These are phyloP conservation scores for Chalaropsis ovoidea DNA, from an alignment of 2,329 filamentous ascomycete species.

Conservation along the genomic window DNA sequence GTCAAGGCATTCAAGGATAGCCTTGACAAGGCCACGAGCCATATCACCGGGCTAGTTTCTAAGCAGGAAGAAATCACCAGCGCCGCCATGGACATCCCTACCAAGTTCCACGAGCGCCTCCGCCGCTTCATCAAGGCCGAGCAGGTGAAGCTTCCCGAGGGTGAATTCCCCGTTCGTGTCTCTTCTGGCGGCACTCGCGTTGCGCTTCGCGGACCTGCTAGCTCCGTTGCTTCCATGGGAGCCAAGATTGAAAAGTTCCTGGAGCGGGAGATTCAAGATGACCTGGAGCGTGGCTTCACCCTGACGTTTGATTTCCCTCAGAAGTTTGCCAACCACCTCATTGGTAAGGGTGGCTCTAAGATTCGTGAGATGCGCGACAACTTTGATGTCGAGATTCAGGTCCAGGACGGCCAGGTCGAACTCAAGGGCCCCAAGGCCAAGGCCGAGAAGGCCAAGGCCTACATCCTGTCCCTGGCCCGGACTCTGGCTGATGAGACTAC, in stretches of 20 bases:
- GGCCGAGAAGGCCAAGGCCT: conserved; percentile 71
- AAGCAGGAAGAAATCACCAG: conserved; percentile 48
- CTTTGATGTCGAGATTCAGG: conserved; percentile 68
- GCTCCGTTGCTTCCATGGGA: conserved; percentile 60
- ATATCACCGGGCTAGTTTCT: conserved; percentile 48
- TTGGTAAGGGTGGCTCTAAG: conserved; percentile 57
- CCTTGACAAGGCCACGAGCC: conserved; percentile 46
- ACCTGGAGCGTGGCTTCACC: conserved; percentile 84
- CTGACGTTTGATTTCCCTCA: conserved; percentile 86
- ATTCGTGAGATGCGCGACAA: conserved; percentile 56
- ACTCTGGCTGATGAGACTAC: conserved; percentile 86
- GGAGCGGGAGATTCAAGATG: conserved; percentile 79
- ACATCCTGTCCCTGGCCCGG: conserved; percentile 69
- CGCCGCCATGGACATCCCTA: conserved; percentile 43
- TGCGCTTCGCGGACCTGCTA: conserved; percentile 65
- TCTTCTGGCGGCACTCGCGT: conserved; percentile 51
- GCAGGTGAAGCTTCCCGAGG: conserved; percentile 42
- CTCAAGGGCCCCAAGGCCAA: conserved; percentile 94
- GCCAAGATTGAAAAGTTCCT: conserved; percentile 69
- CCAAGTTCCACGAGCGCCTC: conserved; percentile 53
- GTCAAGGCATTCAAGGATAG: conserved; percentile 50
- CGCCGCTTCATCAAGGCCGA: conserved; percentile 55
- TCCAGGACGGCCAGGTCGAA: conserved; percentile 88
- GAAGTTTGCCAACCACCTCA: conserved; percentile 80
- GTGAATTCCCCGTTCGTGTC: conserved; percentile 52